A percentile compares a stretch with the other conserved stretches of the same genome.
phyloP scores from a whole-genome alignment of 2,329 filamentous ascomycete species.

The Colletotrichum tofieldiae region DNA sequence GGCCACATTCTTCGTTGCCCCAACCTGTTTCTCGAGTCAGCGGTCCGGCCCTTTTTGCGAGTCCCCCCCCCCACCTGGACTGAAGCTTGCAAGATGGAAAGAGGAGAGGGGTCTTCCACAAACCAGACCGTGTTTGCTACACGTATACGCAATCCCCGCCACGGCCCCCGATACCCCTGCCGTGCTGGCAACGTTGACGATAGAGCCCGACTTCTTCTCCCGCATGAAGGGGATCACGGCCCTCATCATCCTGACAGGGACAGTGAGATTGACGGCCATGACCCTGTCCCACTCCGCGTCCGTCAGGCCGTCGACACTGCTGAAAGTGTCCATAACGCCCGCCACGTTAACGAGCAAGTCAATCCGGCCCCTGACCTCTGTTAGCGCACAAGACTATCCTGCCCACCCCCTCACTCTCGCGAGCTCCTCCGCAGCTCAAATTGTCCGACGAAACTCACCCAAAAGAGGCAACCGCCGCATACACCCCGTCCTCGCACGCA shows the following conservation, averaged over 20 bases:
- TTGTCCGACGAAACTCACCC: neutral
- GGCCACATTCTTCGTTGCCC: conserved; percentile 63
- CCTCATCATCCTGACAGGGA: conserved; percentile 61
- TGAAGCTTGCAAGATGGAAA: neutral
- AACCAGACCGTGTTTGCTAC: conserved; percentile 60
- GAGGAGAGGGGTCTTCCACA: conserved; percentile 39
- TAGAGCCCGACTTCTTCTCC: conserved; percentile 55
- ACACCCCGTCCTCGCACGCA: conserved; percentile 48
- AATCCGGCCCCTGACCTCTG: conserved; percentile 45
- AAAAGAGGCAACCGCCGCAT: conserved; percentile 26
- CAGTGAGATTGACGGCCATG: conserved; percentile 59
- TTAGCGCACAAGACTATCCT: neutral
- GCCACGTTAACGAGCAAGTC: conserved; percentile 64
- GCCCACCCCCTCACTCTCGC: no score
- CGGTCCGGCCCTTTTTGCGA: neutral
- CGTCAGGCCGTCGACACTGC: conserved; percentile 55
- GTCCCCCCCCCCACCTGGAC: no score
- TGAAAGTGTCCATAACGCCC: conserved; percentile 60
- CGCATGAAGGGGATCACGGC: conserved; percentile 60
- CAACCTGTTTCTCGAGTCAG: conserved; percentile 50
- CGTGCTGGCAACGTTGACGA: conserved; percentile 59
- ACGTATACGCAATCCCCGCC: conserved; percentile 62
- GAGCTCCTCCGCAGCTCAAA: no score
- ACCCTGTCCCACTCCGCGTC: conserved; percentile 58
- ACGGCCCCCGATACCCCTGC: conserved; percentile 55